phyloP scores from a whole-genome alignment of 1,139 yeast species.

The Debaryomycetaceae sp. region DNA sequence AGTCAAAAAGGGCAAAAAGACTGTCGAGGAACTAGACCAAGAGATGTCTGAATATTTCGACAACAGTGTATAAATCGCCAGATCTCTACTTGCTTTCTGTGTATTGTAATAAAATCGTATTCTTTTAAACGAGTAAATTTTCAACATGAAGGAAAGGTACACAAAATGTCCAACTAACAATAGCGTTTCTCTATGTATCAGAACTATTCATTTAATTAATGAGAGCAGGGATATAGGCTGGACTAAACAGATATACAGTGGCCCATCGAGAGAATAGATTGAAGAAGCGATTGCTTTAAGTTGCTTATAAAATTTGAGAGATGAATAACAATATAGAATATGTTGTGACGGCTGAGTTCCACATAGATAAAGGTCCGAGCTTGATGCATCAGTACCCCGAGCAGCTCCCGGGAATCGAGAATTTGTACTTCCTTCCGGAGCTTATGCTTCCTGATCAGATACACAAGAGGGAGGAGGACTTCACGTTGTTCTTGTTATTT shows the following conservation, averaged over 20 bases:
- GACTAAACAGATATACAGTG: neutral
- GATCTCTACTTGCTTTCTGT: neutral
- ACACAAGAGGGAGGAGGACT: slow-evolving; percentile 58
- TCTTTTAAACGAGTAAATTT: neutral
- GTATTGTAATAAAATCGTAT: neutral
- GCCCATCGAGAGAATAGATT: neutral
- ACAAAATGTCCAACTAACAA: neutral
- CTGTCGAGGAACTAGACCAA: slow-evolving; percentile 87
- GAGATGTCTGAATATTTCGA: slow-evolving; percentile 88
- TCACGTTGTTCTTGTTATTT: slow-evolving; percentile 54
- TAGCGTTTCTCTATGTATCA: neutral
- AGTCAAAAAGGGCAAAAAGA: slow-evolving; percentile 59
- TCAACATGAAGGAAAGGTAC: neutral
- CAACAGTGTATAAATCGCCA: slow-evolving; percentile 3
- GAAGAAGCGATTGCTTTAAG: neutral
- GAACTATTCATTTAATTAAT: too few species aligned
- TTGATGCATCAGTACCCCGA: slow-evolving; percentile 48
- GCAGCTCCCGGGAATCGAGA: slow-evolving; percentile 40
- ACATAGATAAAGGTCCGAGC: slow-evolving; percentile 53
- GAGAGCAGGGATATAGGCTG: too few species aligned
- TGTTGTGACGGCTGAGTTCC: slow-evolving; percentile 55
- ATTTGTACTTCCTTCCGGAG: slow-evolving; percentile 47
- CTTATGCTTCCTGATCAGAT: slow-evolving; percentile 63
- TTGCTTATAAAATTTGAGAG: neutral
- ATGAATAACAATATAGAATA: slow-evolving; percentile 35